A percentile compares a stretch with the other conserved stretches of the same genome.
These are phyloP conservation scores for Pisolithus sp. DNA, from an alignment of 768 basidiomycete genomes.

Conservation along the genomic window DNA sequence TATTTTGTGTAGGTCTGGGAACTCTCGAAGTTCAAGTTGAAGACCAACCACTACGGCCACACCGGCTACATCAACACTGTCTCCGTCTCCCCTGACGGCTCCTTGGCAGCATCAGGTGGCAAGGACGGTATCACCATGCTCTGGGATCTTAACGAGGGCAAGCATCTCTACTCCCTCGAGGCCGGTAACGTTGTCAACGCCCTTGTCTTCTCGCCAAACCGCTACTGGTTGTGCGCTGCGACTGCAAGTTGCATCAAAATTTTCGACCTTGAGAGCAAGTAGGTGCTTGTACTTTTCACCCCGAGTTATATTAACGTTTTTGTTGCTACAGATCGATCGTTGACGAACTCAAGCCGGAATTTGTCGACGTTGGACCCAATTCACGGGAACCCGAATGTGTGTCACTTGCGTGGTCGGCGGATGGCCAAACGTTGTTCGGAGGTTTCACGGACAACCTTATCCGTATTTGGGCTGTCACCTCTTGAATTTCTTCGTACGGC, in stretches of 20 bases:
- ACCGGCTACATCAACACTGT: slow-evolving; percentile 99
- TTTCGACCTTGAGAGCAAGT: slow-evolving; percentile 99
- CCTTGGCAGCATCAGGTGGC: slow-evolving; percentile 96
- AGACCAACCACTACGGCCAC: slow-evolving; percentile 99
- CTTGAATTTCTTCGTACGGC: slow-evolving; percentile 28
- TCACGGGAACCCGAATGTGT: slow-evolving; percentile 86
- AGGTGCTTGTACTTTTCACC: slow-evolving; percentile 29
- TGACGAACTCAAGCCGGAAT: slow-evolving; percentile 96
- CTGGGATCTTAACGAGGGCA: slow-evolving; percentile 99
- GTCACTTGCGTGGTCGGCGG: slow-evolving; percentile 97
- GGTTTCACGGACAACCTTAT: slow-evolving; percentile 95
- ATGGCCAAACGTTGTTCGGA: slow-evolving; percentile 95
- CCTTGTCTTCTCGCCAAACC: slow-evolving; percentile 98
- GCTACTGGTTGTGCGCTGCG: slow-evolving; percentile 99
- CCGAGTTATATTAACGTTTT: slow-evolving; percentile 1
- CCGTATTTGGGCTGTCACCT: slow-evolving; percentile 83
- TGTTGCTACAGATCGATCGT: slow-evolving; percentile 72
- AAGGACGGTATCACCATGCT: slow-evolving; percentile 99
- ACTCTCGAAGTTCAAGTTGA: slow-evolving; percentile 98
- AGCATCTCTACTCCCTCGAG: slow-evolving; percentile 99
- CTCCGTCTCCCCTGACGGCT: slow-evolving; percentile 98
- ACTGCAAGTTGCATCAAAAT: slow-evolving; percentile 98
- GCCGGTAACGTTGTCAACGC: slow-evolving; percentile 98
- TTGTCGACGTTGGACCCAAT: slow-evolving; percentile 65
- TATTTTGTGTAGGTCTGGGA: slow-evolving; percentile 86